Evolutionary conservation across 2,329 filamentous ascomycete genomes (phyloP).

Genomic region (Conoideocrella luteorostrata): DNA sequence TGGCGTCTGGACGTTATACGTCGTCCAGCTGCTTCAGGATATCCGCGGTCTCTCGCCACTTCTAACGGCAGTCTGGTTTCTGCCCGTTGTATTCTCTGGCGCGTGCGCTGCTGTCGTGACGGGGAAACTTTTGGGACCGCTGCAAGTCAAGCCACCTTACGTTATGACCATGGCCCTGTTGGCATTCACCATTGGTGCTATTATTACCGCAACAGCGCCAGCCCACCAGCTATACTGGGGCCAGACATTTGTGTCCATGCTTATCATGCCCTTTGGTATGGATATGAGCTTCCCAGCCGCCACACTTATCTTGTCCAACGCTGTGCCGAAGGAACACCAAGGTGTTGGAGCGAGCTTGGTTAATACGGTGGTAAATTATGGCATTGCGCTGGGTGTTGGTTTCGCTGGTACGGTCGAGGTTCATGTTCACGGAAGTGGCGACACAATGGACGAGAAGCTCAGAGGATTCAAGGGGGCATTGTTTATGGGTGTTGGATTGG

Average conservation of each 20-base stretch:
- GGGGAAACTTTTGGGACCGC: conserved; percentile 33
- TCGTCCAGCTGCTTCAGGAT: conserved; percentile 42
- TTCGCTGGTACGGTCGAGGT: conserved; percentile 59
- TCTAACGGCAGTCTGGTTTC: conserved; percentile 36
- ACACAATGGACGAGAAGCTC: conserved; percentile 9
- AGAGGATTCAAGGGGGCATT: conserved; percentile 14
- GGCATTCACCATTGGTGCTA: conserved; percentile 35
- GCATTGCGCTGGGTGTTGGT: conserved; percentile 58
- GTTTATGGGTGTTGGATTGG: conserved; percentile 33
- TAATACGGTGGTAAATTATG: conserved; percentile 62
- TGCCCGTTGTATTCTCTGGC: conserved; percentile 37
- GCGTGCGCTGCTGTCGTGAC: conserved; percentile 38
- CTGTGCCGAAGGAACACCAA: conserved; percentile 37
- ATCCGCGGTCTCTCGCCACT: conserved; percentile 36
- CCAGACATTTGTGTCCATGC: conserved; percentile 51
- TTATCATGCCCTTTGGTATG: conserved; percentile 58
- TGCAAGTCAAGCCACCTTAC: conserved; percentile 25
- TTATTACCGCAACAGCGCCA: conserved; percentile 41
- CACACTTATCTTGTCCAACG: conserved; percentile 52
- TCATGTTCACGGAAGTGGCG: conserved; percentile 21
- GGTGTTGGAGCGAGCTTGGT: conserved; percentile 48
- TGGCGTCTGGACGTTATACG: conserved; percentile 47
- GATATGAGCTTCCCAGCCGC: conserved; percentile 62
- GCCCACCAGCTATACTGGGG: conserved; percentile 56
- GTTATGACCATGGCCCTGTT: conserved; percentile 39